These are phyloP conservation scores for Elongisporangium senticosum DNA, from an alignment of 352 stramenopile genomes.

Conservation along the genomic window DNA sequence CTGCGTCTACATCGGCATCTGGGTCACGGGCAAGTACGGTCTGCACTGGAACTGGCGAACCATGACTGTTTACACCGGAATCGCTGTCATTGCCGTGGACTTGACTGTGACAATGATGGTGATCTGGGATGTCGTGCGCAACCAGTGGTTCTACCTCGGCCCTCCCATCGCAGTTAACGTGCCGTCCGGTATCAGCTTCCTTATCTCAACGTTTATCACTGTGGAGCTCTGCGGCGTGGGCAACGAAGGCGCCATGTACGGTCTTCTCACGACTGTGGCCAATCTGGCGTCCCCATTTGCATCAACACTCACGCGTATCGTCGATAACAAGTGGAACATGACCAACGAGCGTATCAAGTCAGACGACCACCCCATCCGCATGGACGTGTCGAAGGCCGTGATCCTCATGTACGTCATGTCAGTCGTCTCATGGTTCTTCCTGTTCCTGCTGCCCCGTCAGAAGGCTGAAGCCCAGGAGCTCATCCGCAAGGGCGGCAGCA, in stretches of 20 bases:
- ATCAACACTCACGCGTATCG: neutral
- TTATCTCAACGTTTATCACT: conserved; percentile 7
- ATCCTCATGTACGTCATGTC: conserved; percentile 13
- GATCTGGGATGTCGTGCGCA: conserved; percentile 12
- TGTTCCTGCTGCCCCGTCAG: conserved; percentile 16
- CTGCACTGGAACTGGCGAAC: too few species aligned
- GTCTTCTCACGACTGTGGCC: too few species aligned
- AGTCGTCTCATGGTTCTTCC: conserved; percentile 9
- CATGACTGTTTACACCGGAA: too few species aligned
- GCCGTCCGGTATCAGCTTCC: conserved; percentile 15
- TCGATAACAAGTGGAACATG: conserved; percentile 12
- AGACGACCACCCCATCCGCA: conserved; percentile 3
- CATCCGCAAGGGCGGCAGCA: conserved; percentile 9
- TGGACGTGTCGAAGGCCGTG: conserved; percentile 5
- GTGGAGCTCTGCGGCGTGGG: too few species aligned
- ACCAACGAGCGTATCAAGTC: neutral
- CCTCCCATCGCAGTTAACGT: conserved; percentile 1
- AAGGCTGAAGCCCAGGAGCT: conserved; percentile 12
- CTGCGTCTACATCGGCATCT: conserved; percentile 28
- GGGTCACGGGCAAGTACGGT: too few species aligned
- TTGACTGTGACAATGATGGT: too few species aligned
- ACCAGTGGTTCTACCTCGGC: conserved; percentile 15
- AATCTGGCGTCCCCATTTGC: neutral
- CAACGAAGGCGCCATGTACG: too few species aligned
- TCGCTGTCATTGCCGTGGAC: too few species aligned